A percentile compares a stretch with the other conserved stretches of the same genome.
These are phyloP conservation scores for Xylariaceae sp. DNA, from an alignment of 2,329 filamentous ascomycete species.

Conservation along the genomic window DNA sequence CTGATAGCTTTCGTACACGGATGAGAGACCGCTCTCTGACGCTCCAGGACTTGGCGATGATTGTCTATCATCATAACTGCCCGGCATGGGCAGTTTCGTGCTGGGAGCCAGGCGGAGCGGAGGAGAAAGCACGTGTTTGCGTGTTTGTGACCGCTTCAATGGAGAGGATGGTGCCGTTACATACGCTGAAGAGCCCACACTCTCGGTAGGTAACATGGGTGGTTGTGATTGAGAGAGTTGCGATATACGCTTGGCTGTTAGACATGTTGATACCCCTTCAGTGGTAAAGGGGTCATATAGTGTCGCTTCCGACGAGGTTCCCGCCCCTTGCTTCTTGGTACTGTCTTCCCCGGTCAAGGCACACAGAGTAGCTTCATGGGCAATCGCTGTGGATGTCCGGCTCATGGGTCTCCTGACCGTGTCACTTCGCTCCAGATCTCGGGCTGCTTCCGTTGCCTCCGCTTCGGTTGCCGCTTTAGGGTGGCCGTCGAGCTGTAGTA, in stretches of 20 bases:
- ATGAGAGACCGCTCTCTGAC: slow-evolving; percentile 30
- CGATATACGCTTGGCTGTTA: slow-evolving; percentile 24
- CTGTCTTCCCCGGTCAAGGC: neutral
- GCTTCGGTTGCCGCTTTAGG: slow-evolving; percentile 2
- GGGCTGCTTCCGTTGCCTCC: neutral
- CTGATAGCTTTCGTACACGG: slow-evolving; percentile 30
- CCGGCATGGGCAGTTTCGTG: slow-evolving; percentile 24
- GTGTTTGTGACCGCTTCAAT: slow-evolving; percentile 23
- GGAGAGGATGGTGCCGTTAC: neutral
- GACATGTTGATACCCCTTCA: slow-evolving; percentile 11
- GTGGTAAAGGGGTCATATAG: slow-evolving; percentile 28
- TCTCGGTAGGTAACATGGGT: slow-evolving; percentile 18
- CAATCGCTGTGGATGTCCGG: neutral
- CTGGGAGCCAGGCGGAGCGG: slow-evolving; percentile 23
- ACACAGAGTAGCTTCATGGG: neutral
- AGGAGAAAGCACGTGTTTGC: slow-evolving; percentile 21
- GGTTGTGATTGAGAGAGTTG: slow-evolving; percentile 26
- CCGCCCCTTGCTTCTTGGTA: neutral
- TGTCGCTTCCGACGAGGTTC: slow-evolving; percentile 5
- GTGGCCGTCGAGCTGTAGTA: slow-evolving; percentile 4
- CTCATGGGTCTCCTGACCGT: slow-evolving; percentile 12
- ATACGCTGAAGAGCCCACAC: neutral
- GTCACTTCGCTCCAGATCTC: neutral
- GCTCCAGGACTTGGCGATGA: slow-evolving; percentile 9
- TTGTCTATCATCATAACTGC: no score